These are phyloP conservation scores for Clarireedia hainanense DNA, from an alignment of 2,329 filamentous ascomycete genomes.

Conservation along the genomic window DNA sequence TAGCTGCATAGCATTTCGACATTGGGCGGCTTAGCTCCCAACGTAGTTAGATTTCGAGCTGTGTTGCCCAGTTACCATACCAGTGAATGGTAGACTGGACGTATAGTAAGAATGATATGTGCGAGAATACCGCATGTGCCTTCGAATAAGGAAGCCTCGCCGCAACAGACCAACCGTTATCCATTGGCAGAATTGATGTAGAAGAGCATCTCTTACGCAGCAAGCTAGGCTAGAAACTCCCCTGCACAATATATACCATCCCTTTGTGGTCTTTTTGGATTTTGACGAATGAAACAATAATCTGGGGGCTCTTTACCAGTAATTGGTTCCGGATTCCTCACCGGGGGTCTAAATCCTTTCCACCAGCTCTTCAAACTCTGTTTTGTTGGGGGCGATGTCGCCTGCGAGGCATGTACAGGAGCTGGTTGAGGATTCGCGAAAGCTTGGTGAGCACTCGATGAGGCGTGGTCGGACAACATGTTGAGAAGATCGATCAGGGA, in stretches of 20 bases:
- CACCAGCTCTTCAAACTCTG: conserved; percentile 93
- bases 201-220: no score
- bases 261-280: neutral
- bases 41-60: neutral
- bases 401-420: conserved; percentile 20
- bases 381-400: conserved; percentile 69
- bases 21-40: no score
- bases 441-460: conserved; percentile 25
- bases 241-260: no score
- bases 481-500: conserved; percentile 9
- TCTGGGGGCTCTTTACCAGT: conserved; percentile 6
- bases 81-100: neutral
- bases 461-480: conserved; percentile 22
- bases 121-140: neutral
- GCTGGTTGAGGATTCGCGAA: conserved; percentile 25
- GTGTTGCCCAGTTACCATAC: neutral
- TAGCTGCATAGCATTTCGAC: no score
- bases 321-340: conserved; percentile 43
- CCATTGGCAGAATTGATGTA: no score
- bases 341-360: conserved; percentile 80
- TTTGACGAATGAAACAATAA: conserved; percentile 11
- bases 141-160: neutral
- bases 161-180: no score
- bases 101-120: neutral
- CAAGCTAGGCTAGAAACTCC: no score